Percentiles rank a stretch among this genome's conserved stretches.
Evolutionary conservation across 345 rosid species (phyloP).

Genomic region (Corchorus capsularis): DNA sequence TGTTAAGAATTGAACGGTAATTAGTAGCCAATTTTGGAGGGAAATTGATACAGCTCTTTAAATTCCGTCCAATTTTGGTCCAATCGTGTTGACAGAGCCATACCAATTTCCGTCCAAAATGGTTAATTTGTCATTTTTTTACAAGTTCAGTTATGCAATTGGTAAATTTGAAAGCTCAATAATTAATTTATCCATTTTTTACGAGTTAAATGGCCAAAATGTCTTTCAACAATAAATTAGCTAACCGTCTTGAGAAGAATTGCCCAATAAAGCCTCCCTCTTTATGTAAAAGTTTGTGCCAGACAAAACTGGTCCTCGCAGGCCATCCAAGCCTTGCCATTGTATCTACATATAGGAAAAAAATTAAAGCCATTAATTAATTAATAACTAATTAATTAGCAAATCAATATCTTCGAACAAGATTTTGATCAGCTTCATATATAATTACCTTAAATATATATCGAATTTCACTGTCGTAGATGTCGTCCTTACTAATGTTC

Average conservation of each 20-base stretch:
- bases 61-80: too few species aligned
- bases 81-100: too few species aligned
- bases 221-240: neutral
- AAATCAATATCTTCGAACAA: too few species aligned
- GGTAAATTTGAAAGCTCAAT: too few species aligned
- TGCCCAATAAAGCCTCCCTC: constrained; percentile 34
- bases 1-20: too few species aligned
- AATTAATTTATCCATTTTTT: too few species aligned
- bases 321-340: constrained; percentile 42
- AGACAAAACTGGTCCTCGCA: constrained; percentile 46
- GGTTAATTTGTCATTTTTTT: too few species aligned
- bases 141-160: too few species aligned
- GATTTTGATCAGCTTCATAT: neutral
- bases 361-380: neutral
- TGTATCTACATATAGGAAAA: constrained; percentile 1
- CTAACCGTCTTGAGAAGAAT: neutral
- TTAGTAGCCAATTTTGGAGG: too few species aligned
- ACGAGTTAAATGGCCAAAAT: too few species aligned
- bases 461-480: constrained; percentile 43
- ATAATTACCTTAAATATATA: constrained; percentile 35
- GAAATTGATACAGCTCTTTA: too few species aligned
- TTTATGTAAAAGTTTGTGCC: constrained; percentile 54
- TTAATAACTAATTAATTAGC: neutral
- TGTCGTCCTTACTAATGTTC: constrained; percentile 39
- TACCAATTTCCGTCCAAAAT: too few species aligned